Percentiles rank a stretch among this genome's conserved stretches.
phyloP scores from a whole-genome alignment of 164 flowering plant species.

The Saururus chinensis region DNA sequence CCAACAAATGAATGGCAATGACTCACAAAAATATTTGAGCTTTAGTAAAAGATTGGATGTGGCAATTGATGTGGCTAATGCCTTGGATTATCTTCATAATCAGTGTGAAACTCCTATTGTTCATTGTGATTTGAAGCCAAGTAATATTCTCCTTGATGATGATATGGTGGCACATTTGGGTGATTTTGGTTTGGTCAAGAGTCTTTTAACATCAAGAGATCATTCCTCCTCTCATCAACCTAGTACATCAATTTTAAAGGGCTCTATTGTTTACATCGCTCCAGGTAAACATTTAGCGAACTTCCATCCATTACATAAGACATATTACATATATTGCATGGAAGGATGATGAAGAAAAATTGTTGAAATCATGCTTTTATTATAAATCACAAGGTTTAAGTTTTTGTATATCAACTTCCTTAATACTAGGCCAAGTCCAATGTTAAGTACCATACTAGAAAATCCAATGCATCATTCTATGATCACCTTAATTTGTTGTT shows the following conservation, averaged over 20 bases:
- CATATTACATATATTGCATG: no score
- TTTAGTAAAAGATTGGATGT: conserved; percentile 20
- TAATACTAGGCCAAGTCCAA: no score
- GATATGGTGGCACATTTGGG: conserved; percentile 12
- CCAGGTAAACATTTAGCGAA: conserved; percentile 9
- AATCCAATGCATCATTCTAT: no score
- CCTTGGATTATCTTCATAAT: conserved; percentile 28
- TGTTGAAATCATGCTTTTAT: no score
- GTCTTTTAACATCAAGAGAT: neutral
- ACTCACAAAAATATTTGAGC: conserved; percentile 1
- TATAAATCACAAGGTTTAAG: no score
- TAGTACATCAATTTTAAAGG: conserved; percentile 3
- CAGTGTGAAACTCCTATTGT: conserved; percentile 7
- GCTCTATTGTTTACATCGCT: conserved; percentile 15
- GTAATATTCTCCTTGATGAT: conserved; percentile 17
- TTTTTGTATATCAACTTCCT: no score
- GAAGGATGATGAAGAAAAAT: no score
- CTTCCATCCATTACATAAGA: no score
- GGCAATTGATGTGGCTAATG: conserved; percentile 27
- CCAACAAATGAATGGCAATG: neutral
- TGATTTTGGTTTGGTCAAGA: conserved; percentile 15
- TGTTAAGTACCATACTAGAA: no score
- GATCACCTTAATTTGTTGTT: no score
- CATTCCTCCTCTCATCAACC: neutral
- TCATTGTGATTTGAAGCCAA: conserved; percentile 20